A percentile compares a stretch with the other conserved stretches of the same genome.
phyloP scores from a whole-genome alignment of 257 asterid species.

The Penstemon newberryi region DNA sequence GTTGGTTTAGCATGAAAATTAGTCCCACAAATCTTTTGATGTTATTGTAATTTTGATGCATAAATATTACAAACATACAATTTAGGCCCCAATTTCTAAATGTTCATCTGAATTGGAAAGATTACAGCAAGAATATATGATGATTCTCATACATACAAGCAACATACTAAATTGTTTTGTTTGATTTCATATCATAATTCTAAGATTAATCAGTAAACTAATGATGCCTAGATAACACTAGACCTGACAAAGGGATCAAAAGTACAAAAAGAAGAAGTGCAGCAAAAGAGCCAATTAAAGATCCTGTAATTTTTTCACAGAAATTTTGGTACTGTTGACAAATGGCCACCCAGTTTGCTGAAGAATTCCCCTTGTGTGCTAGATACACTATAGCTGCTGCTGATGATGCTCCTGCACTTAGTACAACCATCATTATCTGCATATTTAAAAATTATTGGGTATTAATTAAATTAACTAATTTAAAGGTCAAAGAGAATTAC shows the following conservation, averaged over 20 bases:
- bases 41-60: too few species aligned
- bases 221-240: constrained; percentile 43
- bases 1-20: too few species aligned
- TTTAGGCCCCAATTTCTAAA: too few species aligned
- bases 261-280: constrained; percentile 46
- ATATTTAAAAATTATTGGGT: not conserved
- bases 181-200: too few species aligned
- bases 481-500: too few species aligned
- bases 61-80: too few species aligned
- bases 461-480: too few species aligned
- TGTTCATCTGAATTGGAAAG: too few species aligned
- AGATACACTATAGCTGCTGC: constrained; percentile 75
- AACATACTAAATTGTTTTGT: not conserved
- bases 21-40: too few species aligned
- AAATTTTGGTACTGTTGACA: constrained; percentile 65
- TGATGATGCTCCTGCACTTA: constrained; percentile 71
- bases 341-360: constrained; percentile 72
- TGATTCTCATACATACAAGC: not conserved
- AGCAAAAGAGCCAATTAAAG: constrained; percentile 69
- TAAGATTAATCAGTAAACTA: not conserved
- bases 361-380: constrained; percentile 76
- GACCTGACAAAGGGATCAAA: constrained; percentile 53
- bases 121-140: too few species aligned
- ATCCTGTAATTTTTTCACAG: constrained; percentile 62
- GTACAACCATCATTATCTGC: constrained; percentile 57